Evolutionary conservation across 176 grass and related monocot species (phyloP).

Genomic region (Avena insularis): DNA sequence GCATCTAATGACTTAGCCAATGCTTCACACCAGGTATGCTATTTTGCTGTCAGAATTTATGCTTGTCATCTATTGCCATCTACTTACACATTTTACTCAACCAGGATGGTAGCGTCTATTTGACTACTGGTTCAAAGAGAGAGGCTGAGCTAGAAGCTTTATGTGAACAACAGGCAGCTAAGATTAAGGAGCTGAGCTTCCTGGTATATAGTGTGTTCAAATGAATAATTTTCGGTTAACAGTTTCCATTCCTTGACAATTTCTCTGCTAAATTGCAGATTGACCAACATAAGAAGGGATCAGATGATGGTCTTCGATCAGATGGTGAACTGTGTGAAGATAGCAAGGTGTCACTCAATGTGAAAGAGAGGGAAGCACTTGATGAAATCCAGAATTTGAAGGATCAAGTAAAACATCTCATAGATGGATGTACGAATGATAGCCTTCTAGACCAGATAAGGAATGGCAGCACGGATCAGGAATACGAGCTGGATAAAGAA

Average conservation of each 20-base stretch:
- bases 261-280: slow-evolving; percentile 57
- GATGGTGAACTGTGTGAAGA: slow-evolving; percentile 41
- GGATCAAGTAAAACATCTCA: slow-evolving; percentile 52
- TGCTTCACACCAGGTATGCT: slow-evolving; percentile 43
- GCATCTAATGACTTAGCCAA: slow-evolving; percentile 10
- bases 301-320: slow-evolving; percentile 48
- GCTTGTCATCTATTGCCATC: not conserved
- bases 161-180: slow-evolving; percentile 83
- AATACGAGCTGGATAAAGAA: slow-evolving; percentile 80
- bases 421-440: slow-evolving; percentile 37
- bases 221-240: slow-evolving; percentile 23
- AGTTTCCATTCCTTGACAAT: slow-evolving; percentile 33
- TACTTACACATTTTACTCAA: slow-evolving; percentile 36
- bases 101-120: slow-evolving; percentile 42
- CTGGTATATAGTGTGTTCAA: slow-evolving; percentile 54
- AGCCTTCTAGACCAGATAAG: slow-evolving; percentile 87
- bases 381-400: slow-evolving; percentile 60
- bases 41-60: not conserved
- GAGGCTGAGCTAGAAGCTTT: slow-evolving; percentile 81
- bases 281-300: slow-evolving; percentile 54
- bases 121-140: slow-evolving; percentile 57
- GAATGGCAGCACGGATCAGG: slow-evolving; percentile 54
- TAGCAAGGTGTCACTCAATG: slow-evolving; percentile 22
- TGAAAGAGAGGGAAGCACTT: slow-evolving; percentile 52
- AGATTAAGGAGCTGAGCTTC: slow-evolving; percentile 66